Evolutionary conservation across 2,329 filamentous ascomycete species (phyloP).

Genomic region (Fusarium bactridioides): DNA sequence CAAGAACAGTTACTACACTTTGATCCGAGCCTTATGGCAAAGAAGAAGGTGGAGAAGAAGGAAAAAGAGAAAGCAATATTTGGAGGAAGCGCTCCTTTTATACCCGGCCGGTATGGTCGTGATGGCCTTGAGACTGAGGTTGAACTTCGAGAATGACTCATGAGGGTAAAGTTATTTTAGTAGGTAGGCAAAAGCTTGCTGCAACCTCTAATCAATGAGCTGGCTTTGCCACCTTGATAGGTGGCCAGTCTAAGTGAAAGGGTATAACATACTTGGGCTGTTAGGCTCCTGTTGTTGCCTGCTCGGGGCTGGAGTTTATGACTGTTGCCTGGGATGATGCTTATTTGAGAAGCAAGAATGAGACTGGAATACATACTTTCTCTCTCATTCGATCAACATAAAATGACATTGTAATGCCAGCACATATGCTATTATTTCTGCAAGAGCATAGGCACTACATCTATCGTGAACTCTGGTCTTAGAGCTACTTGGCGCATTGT

Average conservation of each 20-base stretch:
- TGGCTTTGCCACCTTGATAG: background rate
- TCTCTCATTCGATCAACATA: background rate
- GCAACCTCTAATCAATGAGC: background rate
- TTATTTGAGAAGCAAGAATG: background rate
- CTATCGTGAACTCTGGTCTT: background rate
- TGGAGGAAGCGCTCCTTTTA: slow-evolving; percentile 5
- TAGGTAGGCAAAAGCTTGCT: background rate
- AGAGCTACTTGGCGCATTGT: background rate
- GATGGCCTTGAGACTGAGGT: slow-evolving; percentile 15
- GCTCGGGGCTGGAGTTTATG: background rate
- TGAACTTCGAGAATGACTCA: background rate
- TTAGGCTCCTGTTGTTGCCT: slow-evolving; percentile 2
- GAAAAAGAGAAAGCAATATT: background rate
- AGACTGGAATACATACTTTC: background rate
- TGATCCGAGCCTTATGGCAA: slow-evolving; percentile 38
- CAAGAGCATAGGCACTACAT: background rate
- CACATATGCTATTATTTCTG: background rate
- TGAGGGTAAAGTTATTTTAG: background rate
- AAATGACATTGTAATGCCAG: background rate
- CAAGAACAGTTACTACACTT: slow-evolving; percentile 45
- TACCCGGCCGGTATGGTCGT: background rate
- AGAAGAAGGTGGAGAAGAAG: slow-evolving; percentile 30
- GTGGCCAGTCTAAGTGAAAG: background rate
- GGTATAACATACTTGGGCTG: background rate
- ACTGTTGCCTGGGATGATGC: slow-evolving; percentile 1